phyloP scores from a whole-genome alignment of 2,329 filamentous ascomycete genomes.

The Aschersonia sp. region DNA sequence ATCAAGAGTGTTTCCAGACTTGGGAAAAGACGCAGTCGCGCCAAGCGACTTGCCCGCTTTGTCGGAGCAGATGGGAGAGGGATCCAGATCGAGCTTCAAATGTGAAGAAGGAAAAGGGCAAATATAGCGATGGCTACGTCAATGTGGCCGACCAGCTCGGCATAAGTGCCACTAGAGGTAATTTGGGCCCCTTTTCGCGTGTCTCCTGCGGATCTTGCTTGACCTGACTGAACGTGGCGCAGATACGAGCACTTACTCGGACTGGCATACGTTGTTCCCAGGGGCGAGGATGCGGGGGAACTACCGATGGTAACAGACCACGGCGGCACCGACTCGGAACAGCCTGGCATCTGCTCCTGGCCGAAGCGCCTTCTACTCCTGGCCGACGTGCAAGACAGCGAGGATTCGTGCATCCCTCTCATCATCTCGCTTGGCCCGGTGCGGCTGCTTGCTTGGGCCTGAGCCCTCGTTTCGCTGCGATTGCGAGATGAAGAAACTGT shows the following conservation, averaged over 20 bases:
- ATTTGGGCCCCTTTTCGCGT: conserved; percentile 4
- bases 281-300: neutral
- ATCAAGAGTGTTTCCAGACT: conserved; percentile 36
- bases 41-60: conserved; percentile 45
- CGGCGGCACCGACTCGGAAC: no score
- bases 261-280: neutral
- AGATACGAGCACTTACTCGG: neutral
- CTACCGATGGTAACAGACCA: neutral
- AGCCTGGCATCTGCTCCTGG: no score
- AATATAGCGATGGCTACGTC: conserved; percentile 40
- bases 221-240: neutral
- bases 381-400: no score
- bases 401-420: no score
- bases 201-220: neutral
- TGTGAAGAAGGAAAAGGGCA: conserved; percentile 24
- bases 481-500: no score
- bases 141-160: conserved; percentile 49
- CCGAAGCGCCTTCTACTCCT: no score
- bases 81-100: conserved; percentile 25
- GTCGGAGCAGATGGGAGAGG: conserved; percentile 40
- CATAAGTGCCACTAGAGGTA: conserved; percentile 36
- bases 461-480: no score
- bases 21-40: conserved; percentile 33
- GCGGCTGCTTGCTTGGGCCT: no score
- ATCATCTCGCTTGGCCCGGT: no score